These are phyloP conservation scores for Exophiala sp. DNA, from an alignment of 2,329 filamentous ascomycete species.

Conservation along the genomic window DNA sequence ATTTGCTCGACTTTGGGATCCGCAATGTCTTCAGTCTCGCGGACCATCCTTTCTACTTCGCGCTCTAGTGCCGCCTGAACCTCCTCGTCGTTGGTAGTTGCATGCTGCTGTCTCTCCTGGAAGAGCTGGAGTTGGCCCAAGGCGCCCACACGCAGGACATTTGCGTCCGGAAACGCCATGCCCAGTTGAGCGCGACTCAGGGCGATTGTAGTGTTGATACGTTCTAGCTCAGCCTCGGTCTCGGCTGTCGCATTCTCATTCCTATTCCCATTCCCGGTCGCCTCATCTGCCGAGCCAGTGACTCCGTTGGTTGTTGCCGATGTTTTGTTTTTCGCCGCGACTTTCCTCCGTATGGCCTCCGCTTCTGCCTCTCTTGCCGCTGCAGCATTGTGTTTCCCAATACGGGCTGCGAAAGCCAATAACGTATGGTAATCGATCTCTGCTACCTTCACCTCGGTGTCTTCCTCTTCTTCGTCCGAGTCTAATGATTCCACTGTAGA, in stretches of 20 bases:
- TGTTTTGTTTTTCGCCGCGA: conserved; percentile 21
- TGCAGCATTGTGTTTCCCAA: conserved; percentile 44
- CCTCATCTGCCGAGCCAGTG: not conserved
- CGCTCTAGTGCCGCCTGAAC: conserved; percentile 36
- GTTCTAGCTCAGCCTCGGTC: conserved; percentile 17
- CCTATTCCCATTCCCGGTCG: not conserved
- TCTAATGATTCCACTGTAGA: conserved; percentile 24
- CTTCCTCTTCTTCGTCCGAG: conserved; percentile 29
- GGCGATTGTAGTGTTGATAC: conserved; percentile 34
- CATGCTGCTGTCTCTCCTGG: conserved; percentile 48
- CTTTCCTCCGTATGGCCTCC: conserved; percentile 25
- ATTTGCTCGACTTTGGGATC: conserved; percentile 40
- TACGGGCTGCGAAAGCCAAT: conserved; percentile 42
- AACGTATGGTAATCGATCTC: conserved; percentile 42
- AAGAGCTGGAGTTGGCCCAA: conserved; percentile 42
- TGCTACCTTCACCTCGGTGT: conserved; percentile 25
- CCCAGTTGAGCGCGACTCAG: conserved; percentile 37
- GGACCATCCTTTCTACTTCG: conserved; percentile 39
- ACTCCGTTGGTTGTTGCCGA: conserved; percentile 4
- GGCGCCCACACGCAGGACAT: conserved; percentile 41
- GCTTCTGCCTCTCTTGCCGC: conserved; percentile 41
- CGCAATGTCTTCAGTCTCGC: conserved; percentile 50
- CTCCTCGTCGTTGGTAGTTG: conserved; percentile 46
- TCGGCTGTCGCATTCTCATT: conserved; percentile 12
- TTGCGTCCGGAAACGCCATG: conserved; percentile 43